A percentile compares a stretch with the other conserved stretches of the same genome.
Conservation (phyloP, 306 rosid genomes). For the Begonia loranthoides region DNA sequence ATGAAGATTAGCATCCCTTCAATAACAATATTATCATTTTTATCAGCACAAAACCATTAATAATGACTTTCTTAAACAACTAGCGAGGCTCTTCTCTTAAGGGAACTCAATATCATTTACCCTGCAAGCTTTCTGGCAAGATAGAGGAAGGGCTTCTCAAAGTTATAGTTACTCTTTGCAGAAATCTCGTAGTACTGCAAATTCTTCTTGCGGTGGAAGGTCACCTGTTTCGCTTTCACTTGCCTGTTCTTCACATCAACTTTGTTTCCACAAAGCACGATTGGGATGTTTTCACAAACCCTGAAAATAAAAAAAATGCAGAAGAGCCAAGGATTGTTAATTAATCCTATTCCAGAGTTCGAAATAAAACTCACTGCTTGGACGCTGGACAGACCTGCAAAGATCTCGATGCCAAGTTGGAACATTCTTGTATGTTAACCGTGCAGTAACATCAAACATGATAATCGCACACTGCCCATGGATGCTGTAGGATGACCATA, state of each 20-base stretch:
- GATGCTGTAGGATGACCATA: slow-evolving; percentile 4
- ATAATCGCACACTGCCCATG: slow-evolving; percentile 26
- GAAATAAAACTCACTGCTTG: too few species aligned
- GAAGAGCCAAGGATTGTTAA: too few species aligned
- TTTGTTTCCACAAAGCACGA: slow-evolving; percentile 22
- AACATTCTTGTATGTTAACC: slow-evolving; percentile 23
- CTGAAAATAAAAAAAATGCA: background rate
- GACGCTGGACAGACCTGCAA: slow-evolving; percentile 9
- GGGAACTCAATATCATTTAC: slow-evolving; percentile 1
- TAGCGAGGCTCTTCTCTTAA: too few species aligned
- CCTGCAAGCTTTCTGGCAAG: slow-evolving; percentile 30
- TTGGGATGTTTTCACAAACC: slow-evolving; percentile 27
- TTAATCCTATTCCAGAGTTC: too few species aligned
- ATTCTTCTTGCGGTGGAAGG: slow-evolving; percentile 25
- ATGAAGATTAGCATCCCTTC: slow-evolving; percentile 9
- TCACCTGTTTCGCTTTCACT: slow-evolving; percentile 25
- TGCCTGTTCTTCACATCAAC: slow-evolving; percentile 25
- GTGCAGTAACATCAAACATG: slow-evolving; percentile 27
- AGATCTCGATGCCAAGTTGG: slow-evolving; percentile 24
- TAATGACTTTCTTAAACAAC: too few species aligned
- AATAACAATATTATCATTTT: background rate
- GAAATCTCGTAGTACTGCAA: slow-evolving; percentile 26
- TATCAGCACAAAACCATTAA: too few species aligned
- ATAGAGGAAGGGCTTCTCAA: slow-evolving; percentile 27
- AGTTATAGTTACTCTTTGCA: slow-evolving; percentile 29